Percentiles rank a stretch among this genome's conserved stretches.
Evolutionary conservation across 129 eudicot genomes (phyloP).

Genomic region (Flaveria linearis): DNA sequence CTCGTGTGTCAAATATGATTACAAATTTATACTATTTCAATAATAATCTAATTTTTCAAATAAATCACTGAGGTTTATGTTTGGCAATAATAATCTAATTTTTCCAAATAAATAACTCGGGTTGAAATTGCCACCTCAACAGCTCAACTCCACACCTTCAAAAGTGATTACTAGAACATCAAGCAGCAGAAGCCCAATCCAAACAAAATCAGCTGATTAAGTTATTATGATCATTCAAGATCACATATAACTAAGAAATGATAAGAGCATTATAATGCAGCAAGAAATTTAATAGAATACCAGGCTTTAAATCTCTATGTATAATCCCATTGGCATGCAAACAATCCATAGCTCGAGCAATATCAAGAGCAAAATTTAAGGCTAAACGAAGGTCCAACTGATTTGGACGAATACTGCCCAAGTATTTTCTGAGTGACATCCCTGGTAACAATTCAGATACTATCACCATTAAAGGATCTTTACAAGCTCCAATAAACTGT

Average conservation of each 20-base stretch:
- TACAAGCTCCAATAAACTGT: constrained; percentile 98
- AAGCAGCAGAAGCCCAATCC: background rate
- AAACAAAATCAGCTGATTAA: background rate
- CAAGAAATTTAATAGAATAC: constrained; percentile 32
- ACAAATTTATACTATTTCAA: background rate
- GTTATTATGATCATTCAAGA: background rate
- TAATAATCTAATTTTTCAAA: background rate
- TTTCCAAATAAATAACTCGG: background rate
- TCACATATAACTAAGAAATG: background rate
- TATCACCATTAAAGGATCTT: constrained; percentile 97
- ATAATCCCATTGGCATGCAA: constrained; percentile 96
- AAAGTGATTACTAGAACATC: background rate
- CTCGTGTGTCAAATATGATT: background rate
- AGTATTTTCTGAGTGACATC: constrained; percentile 87
- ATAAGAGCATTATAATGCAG: background rate
- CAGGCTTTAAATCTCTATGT: constrained; percentile 96
- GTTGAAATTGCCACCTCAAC: background rate
- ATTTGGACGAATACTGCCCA: constrained; percentile 76
- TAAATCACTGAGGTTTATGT: background rate
- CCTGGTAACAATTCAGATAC: constrained; percentile 93
- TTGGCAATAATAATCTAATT: background rate
- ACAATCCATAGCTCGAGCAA: constrained; percentile 94
- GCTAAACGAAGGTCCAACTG: constrained; percentile 72
- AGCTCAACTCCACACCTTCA: background rate
- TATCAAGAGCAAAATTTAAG: constrained; percentile 83